Percentiles rank a stretch among this genome's conserved stretches.
Conservation (phyloP, 1,284 basidiomycete species). For the Microbotryum silenes-acaulis region DNA sequence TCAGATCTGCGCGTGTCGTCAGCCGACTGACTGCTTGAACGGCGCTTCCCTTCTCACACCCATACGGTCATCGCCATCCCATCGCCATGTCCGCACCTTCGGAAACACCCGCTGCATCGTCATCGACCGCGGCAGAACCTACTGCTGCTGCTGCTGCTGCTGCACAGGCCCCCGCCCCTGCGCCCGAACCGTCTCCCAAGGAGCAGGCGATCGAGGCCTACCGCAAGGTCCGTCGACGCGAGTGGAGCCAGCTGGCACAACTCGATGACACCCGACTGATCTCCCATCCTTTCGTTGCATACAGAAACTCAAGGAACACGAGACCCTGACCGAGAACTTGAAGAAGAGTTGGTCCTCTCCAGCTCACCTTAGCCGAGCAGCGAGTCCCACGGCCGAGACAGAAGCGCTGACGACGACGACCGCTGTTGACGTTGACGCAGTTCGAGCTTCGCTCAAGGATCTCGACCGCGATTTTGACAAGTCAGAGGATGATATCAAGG, state of each 20-base stretch:
- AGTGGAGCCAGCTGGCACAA: background rate
- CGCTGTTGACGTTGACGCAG: conserved; percentile 2
- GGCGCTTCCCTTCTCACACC: too few species aligned
- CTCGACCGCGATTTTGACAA: conserved; percentile 85
- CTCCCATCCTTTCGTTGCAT: background rate
- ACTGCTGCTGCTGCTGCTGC: too few species aligned
- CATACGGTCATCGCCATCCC: too few species aligned
- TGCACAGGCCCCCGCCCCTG: too few species aligned
- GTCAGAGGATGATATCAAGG: conserved; percentile 99
- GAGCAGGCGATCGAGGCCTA: conserved; percentile 44
- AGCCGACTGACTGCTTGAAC: too few species aligned
- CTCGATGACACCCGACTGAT: background rate
- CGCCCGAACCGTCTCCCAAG: conserved; percentile 29
- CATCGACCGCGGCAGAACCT: too few species aligned
- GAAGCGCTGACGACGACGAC: background rate
- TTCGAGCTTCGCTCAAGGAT: conserved; percentile 53
- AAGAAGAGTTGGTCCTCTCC: conserved; percentile 63
- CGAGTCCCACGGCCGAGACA: background rate
- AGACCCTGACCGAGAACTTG: conserved; percentile 67
- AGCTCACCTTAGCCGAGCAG: background rate
- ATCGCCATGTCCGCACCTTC: too few species aligned
- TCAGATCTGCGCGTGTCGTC: too few species aligned
- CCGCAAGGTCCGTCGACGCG: conserved; percentile 37
- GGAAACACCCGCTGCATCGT: too few species aligned
- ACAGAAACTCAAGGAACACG: conserved; percentile 85